Conservation (phyloP, 2,329 filamentous ascomycete genomes). For the Trichoderma sp. region DNA sequence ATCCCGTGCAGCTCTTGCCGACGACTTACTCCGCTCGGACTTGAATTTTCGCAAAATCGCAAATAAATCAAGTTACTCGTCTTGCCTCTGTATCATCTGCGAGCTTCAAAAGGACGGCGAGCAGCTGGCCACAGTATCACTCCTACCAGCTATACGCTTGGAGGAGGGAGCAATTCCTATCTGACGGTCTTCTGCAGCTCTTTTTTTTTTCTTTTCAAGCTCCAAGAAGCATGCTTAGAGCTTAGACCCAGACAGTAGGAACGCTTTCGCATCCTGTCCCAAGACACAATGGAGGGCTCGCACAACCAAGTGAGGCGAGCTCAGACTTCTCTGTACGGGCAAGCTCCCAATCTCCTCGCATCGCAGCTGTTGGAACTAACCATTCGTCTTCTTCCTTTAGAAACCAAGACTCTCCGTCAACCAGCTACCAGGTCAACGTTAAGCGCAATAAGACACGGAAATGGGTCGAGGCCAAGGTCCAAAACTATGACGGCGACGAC, state of each 20-base stretch:
- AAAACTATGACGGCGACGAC: slow-evolving; percentile 89
- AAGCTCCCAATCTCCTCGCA: background rate
- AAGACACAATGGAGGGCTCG: slow-evolving; percentile 29
- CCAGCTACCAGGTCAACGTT: slow-evolving; percentile 77
- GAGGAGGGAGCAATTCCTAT: background rate
- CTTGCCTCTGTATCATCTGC: background rate
- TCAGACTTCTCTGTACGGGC: slow-evolving; percentile 26
- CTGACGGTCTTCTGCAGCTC: slow-evolving; percentile 3
- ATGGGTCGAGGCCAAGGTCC: slow-evolving; percentile 88
- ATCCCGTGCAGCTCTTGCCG: background rate
- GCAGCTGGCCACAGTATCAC: slow-evolving; percentile 3
- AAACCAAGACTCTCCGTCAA: slow-evolving; percentile 40
- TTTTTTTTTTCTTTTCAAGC: background rate
- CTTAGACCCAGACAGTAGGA: slow-evolving; percentile 6
- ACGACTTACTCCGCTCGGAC: slow-evolving; percentile 23
- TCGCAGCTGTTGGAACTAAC: background rate
- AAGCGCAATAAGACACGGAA: slow-evolving; percentile 89
- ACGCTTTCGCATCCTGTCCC: slow-evolving; percentile 21
- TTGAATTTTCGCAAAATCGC: slow-evolving; percentile 15
- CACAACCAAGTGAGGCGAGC: slow-evolving; percentile 25
- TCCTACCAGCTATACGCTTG: slow-evolving; percentile 3
- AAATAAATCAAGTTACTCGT: slow-evolving; percentile 1
- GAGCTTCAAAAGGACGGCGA: background rate
- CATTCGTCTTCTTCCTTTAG: slow-evolving; percentile 31
- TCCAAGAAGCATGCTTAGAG: slow-evolving; percentile 27